phyloP scores from a whole-genome alignment of 2,329 filamentous ascomycete species.

The Cadophora sp. region DNA sequence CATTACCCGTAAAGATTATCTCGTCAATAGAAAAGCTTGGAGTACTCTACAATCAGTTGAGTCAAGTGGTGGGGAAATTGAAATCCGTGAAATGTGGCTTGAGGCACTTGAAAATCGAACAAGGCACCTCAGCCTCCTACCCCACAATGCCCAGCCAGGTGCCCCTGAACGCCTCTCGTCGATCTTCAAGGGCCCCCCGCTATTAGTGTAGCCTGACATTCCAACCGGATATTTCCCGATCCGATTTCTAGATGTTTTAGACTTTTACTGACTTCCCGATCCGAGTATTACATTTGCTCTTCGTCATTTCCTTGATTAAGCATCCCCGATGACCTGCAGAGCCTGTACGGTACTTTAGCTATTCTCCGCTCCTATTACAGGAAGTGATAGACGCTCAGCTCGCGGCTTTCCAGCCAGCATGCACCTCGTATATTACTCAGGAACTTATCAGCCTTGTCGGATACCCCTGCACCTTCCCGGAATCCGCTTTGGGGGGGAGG shows the following conservation, averaged over 20 bases:
- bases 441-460: neutral
- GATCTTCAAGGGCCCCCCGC: neutral
- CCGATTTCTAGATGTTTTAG: neutral
- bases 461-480: neutral
- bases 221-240: neutral
- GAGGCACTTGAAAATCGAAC: neutral
- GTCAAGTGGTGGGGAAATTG: neutral
- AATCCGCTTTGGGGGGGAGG: neutral
- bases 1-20: neutral
- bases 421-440: neutral
- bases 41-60: neutral
- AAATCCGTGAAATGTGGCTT: too few species aligned
- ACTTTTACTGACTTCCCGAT: neutral
- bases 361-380: neutral
- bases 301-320: too few species aligned
- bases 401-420: neutral
- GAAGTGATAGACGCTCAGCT: neutral
- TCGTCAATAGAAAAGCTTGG: neutral
- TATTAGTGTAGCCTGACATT: neutral
- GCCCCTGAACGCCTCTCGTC: neutral
- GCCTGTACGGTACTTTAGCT: neutral
- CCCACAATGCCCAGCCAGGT: neutral
- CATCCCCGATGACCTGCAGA: neutral
- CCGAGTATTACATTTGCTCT: too few species aligned
- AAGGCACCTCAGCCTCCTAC: neutral